A percentile compares a stretch with the other conserved stretches of the same genome.
Conservation (phyloP, 495 filamentous ascomycete genomes). For the Wilcoxina mikolae region DNA sequence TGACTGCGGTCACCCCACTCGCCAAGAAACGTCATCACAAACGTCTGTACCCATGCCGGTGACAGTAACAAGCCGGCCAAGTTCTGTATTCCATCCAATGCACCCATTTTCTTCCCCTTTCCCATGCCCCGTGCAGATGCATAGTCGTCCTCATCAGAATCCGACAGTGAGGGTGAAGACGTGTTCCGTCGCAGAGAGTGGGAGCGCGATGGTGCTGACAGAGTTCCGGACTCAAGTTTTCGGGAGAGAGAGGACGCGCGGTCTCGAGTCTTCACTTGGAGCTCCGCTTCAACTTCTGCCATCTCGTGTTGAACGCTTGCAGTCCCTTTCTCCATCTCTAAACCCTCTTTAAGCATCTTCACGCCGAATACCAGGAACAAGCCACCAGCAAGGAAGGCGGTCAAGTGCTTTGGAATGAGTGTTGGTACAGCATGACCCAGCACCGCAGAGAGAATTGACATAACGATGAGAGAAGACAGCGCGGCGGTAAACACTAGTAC, state of each 20-base stretch:
- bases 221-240: constrained; percentile 36
- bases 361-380: constrained; percentile 82
- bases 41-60: constrained; percentile 97
- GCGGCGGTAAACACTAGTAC: constrained; percentile 86
- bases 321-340: constrained; percentile 85
- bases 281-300: constrained; percentile 88
- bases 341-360: constrained; percentile 72
- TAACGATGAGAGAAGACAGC: constrained; percentile 74
- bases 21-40: constrained; percentile 95
- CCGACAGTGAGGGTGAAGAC: constrained; percentile 25
- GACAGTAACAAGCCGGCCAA: constrained; percentile 75
- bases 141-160: constrained; percentile 27
- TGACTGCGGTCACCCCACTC: constrained; percentile 98
- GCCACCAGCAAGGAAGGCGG: constrained; percentile 66
- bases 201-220: constrained; percentile 35
- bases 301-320: constrained; percentile 58
- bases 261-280: constrained; percentile 73
- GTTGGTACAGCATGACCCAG: constrained; percentile 86
- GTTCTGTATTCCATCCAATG: constrained; percentile 57
- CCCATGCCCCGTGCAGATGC: constrained; percentile 14
- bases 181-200: constrained; percentile 25
- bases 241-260: constrained; percentile 42
- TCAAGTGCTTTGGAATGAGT: constrained; percentile 74
- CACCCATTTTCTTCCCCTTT: constrained; percentile 28
- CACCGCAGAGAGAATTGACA: constrained; percentile 96